A percentile compares a stretch with the other conserved stretches of the same genome.
Evolutionary conservation across 257 asterid genomes (phyloP).

Genomic region (Lycium ferocissimum): DNA sequence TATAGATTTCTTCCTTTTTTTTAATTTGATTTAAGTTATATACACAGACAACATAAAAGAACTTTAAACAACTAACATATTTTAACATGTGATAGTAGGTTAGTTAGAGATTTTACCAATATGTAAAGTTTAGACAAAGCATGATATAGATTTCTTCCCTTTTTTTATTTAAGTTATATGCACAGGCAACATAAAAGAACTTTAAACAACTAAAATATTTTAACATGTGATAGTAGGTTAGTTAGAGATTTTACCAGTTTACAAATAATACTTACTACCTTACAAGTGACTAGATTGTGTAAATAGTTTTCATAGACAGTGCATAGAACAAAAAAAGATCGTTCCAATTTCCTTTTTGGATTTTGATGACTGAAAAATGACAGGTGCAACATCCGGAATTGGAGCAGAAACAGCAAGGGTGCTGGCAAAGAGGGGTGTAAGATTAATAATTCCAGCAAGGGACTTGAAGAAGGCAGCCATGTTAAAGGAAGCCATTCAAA

Average conservation of each 20-base stretch:
- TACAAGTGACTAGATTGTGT: background rate
- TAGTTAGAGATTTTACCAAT: background rate
- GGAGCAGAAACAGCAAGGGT: constrained; percentile 95
- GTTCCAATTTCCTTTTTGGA: background rate
- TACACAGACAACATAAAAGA: background rate
- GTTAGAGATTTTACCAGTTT: background rate
- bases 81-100: background rate
- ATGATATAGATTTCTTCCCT: background rate
- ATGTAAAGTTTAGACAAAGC: background rate
- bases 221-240: background rate
- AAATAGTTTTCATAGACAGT: background rate
- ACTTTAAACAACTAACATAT: background rate
- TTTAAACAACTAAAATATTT: background rate
- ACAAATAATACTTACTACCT: too few species aligned
- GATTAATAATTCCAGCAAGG: constrained; percentile 84
- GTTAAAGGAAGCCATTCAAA: constrained; percentile 56
- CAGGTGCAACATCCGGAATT: constrained; percentile 98
- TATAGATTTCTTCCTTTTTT: background rate
- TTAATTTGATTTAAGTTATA: background rate
- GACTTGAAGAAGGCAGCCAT: constrained; percentile 82
- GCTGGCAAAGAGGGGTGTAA: constrained; percentile 84
- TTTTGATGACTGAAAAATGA: background rate
- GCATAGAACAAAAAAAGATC: background rate
- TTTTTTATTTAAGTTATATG: background rate
- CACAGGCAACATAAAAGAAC: background rate